These are phyloP conservation scores for Neoscytalidium dimidiatum DNA, from an alignment of 2,329 filamentous ascomycete genomes.

Conservation along the genomic window DNA sequence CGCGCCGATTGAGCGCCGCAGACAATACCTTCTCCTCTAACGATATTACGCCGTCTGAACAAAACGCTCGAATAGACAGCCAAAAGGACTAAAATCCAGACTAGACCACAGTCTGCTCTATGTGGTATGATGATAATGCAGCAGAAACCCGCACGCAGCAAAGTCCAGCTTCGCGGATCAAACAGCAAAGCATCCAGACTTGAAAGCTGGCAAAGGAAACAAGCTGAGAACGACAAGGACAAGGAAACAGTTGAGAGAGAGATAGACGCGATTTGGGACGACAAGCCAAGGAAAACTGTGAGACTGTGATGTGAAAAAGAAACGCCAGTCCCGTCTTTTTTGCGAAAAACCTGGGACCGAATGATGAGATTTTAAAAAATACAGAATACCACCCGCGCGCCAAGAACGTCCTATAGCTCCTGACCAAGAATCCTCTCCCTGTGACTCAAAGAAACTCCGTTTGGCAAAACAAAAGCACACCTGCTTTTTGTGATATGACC, in stretches of 20 bases:
- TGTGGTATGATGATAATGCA: slow-evolving; percentile 6
- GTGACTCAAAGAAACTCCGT: slow-evolving; percentile 13
- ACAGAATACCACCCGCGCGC: not conserved
- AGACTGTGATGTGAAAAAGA: not conserved
- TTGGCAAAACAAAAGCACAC: slow-evolving; percentile 10
- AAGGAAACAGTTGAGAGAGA: not conserved
- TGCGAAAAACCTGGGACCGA: not conserved
- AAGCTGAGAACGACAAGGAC: not conserved
- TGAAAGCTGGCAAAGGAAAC: not conserved
- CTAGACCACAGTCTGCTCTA: not conserved
- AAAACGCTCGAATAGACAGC: slow-evolving; percentile 6
- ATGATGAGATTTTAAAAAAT: not conserved
- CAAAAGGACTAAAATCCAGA: not conserved
- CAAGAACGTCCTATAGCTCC: slow-evolving; percentile 3
- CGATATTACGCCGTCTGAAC: not conserved
- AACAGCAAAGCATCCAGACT: not conserved
- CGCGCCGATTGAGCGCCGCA: not conserved
- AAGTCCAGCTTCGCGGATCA: slow-evolving; percentile 7
- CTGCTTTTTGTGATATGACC: slow-evolving; percentile 15
- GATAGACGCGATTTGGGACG: not conserved
- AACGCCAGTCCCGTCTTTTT: slow-evolving; percentile 17
- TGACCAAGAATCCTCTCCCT: not conserved
- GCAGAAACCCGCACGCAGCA: not conserved
- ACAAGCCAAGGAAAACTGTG: not conserved
- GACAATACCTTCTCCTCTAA: not conserved